Conservation (phyloP, 306 rosid species). For the Quercus dentata region DNA sequence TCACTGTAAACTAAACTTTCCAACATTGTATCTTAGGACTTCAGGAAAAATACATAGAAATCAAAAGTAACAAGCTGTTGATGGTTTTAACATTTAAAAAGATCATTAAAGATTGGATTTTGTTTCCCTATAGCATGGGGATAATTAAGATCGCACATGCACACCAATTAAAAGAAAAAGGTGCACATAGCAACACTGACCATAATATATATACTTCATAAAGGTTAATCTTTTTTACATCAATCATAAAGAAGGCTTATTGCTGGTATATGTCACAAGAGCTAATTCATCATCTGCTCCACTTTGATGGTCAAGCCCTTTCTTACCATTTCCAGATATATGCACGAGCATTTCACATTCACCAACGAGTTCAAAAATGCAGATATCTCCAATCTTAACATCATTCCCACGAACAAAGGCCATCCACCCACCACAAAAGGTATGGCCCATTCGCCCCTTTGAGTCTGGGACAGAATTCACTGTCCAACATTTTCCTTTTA, state of each 20-base stretch:
- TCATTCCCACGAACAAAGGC: constrained; percentile 88
- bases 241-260: constrained; percentile 28
- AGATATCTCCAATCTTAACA: constrained; percentile 69
- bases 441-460: constrained; percentile 70
- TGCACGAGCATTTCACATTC: constrained; percentile 67
- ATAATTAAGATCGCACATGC: background rate
- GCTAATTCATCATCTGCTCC: constrained; percentile 41
- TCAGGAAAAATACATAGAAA: too few species aligned
- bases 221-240: constrained; percentile 20
- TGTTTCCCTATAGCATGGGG: too few species aligned
- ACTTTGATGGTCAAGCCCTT: constrained; percentile 50
- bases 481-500: constrained; percentile 71
- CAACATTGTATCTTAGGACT: too few species aligned
- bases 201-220: constrained; percentile 10
- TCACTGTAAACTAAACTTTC: too few species aligned
- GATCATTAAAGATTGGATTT: too few species aligned
- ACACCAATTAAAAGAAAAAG: background rate
- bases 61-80: too few species aligned
- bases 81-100: too few species aligned
- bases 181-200: constrained; percentile 11
- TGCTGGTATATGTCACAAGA: constrained; percentile 35
- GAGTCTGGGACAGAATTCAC: constrained; percentile 93
- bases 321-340: constrained; percentile 63
- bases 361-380: constrained; percentile 80
- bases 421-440: constrained; percentile 96